phyloP scores from a whole-genome alignment of 805 yeast species.

The Dipodascus geniculatus region DNA sequence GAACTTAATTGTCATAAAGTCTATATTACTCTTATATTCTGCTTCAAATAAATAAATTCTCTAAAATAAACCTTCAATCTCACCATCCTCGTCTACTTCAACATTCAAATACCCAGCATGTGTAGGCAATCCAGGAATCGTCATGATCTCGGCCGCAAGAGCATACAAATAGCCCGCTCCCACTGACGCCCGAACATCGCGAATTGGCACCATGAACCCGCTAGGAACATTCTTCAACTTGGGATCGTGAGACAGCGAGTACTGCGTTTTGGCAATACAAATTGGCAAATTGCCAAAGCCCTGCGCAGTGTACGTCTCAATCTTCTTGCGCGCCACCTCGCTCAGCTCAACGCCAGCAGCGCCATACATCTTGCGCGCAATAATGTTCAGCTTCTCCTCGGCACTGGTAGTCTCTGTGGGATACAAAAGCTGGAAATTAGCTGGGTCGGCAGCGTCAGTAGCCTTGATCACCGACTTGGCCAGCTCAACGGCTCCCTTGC shows the following conservation, averaged over 20 bases:
- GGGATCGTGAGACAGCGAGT: constrained; percentile 91
- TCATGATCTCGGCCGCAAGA: constrained; percentile 91
- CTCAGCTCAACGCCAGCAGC: constrained; percentile 74
- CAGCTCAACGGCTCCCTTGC: constrained; percentile 72
- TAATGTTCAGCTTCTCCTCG: constrained; percentile 65
- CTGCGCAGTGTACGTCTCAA: constrained; percentile 70
- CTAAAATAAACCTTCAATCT: constrained; percentile 84
- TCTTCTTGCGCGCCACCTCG: constrained; percentile 70
- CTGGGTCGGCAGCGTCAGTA: constrained; percentile 30
- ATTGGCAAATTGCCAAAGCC: constrained; percentile 88
- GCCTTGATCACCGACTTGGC: constrained; percentile 79
- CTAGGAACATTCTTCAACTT: constrained; percentile 88
- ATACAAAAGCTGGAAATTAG: constrained; percentile 52
- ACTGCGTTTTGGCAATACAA: constrained; percentile 96
- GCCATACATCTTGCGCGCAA: constrained; percentile 87
- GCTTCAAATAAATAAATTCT: no score
- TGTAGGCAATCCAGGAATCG: constrained; percentile 95
- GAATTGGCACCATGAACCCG: constrained; percentile 86
- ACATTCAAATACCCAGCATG: constrained; percentile 96
- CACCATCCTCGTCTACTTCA: constrained; percentile 81
- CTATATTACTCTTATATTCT: no score
- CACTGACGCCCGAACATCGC: constrained; percentile 86
- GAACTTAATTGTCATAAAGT: background rate
- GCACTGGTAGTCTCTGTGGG: constrained; percentile 53
- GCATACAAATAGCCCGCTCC: constrained; percentile 98